Base-by-base conservation (phyloP, 2,329 filamentous ascomycete genomes). In the Trichoderma asperellum region DNA sequence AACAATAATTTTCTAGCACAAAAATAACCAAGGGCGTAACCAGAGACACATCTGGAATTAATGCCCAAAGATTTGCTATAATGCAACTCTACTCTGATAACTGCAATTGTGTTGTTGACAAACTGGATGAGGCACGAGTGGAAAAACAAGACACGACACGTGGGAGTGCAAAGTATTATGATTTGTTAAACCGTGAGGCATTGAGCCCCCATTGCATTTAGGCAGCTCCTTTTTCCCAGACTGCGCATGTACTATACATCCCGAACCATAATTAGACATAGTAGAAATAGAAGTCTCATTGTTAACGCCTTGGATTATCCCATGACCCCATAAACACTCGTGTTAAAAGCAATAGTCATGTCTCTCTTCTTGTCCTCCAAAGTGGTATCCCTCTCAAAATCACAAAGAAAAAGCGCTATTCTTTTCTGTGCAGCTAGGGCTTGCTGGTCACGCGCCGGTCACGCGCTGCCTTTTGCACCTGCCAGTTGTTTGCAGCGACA, bases 241-340 rank as follows among this genome's bases (percentile, higher is more conserved):
- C 61, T 62, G 67, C 68, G 29, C 40, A 35, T 74, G 73, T 83
- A 84, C 77, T 82, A 76, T 83, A 84, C 82, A 84, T 76, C 77
- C 81, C 77, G 55, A 67, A 67, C 63, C 63, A 67, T 67, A 40
- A 67, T 27, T 55, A 55, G 63, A 55, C 59, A 76, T 75, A 49
- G 47, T 43, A 43, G n/a, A 43, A 80, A 80, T 77, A 80, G 77
- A 79, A 76, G 61, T 71, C 75, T 79, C 81, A 81, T 80, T 76
- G 40, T 75, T 77, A 81, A 83, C 81, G 81, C 82, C 82, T 75
- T 81, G 77, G 61, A 82, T 82, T 82, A 82, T 76, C 80, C 80
- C 80, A 82, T 73, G 79, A 76, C 76, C 77, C 79, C 78, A 73
- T 79, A 71, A 76, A 75, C 80, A 81, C 80, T 74, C 75, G 78